Percentiles rank a stretch among this genome's conserved stretches.
These are phyloP conservation scores for Eucalyptus tenuipes DNA, from an alignment of 345 rosid genomes.

Conservation along the genomic window DNA sequence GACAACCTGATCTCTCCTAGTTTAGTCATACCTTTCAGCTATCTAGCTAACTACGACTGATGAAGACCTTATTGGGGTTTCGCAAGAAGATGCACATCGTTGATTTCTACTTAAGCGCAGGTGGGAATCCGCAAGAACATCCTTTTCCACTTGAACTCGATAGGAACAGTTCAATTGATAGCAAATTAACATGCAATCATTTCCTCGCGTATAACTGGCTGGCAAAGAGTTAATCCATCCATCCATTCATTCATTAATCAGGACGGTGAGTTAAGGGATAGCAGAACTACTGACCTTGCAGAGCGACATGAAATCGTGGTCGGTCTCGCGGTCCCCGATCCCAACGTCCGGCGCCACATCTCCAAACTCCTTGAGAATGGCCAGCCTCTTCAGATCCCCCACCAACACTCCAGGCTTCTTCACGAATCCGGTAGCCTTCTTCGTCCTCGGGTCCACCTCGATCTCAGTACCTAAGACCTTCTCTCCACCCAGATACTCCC, in stretches of 20 bases:
- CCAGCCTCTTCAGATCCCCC: slow-evolving; percentile 52
- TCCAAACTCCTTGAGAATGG: slow-evolving; percentile 65
- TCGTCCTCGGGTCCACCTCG: slow-evolving; percentile 66
- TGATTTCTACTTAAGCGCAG: neutral
- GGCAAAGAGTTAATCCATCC: neutral
- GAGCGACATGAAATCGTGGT: slow-evolving; percentile 83
- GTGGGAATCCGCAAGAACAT: neutral
- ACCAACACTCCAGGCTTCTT: slow-evolving; percentile 83
- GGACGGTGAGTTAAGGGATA: neutral
- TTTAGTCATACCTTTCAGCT: neutral
- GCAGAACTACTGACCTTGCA: slow-evolving; percentile 55
- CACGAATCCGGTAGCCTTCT: slow-evolving; percentile 82
- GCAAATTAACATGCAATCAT: neutral
- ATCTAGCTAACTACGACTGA: neutral
- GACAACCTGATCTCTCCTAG: neutral
- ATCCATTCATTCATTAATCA: neutral
- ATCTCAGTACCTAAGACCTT: slow-evolving; percentile 93
- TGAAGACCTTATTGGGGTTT: neutral
- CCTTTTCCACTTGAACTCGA: neutral
- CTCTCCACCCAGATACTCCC: slow-evolving; percentile 81
- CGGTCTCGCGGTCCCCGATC: slow-evolving; percentile 73
- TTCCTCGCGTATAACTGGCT: neutral
- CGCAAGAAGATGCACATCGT: neutral
- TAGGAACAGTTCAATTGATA: neutral
- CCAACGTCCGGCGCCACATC: slow-evolving; percentile 64